Evolutionary conservation across 2,329 filamentous ascomycete genomes (phyloP).

Genomic region (Venturia pyrina): DNA sequence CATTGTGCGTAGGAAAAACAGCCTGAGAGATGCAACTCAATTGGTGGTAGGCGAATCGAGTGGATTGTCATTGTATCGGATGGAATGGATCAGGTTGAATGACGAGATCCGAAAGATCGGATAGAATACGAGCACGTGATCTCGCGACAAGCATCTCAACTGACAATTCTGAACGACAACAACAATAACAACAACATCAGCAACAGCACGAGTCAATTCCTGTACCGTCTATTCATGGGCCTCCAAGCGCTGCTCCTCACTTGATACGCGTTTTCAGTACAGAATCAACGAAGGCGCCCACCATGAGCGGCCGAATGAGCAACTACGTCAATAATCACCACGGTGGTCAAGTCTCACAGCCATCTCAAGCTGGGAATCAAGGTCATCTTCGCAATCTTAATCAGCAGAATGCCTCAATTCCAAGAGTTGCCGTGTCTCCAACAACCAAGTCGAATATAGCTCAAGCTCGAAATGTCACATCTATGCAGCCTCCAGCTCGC

Average conservation of each 20-base stretch:
- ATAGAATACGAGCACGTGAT: neutral
- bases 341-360: neutral
- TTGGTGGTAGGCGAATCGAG: neutral
- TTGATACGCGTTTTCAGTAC: neutral
- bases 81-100: neutral
- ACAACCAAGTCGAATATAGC: neutral
- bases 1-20: neutral
- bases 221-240: neutral
- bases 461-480: conserved; percentile 1
- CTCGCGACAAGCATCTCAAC: neutral
- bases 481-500: conserved; percentile 1
- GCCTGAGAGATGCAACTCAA: neutral
- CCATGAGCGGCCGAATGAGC: neutral
- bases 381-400: neutral
- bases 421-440: neutral
- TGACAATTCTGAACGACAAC: neutral
- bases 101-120: neutral
- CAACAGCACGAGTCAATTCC: too few relatives aligned
- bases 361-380: neutral
- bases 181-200: neutral
- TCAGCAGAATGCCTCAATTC: neutral
- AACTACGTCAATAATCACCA: neutral
- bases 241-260: neutral
- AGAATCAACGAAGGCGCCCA: neutral
- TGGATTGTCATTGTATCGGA: neutral